Conservation (phyloP, 2,329 filamentous ascomycete species). For the Cytospora piceicola region DNA sequence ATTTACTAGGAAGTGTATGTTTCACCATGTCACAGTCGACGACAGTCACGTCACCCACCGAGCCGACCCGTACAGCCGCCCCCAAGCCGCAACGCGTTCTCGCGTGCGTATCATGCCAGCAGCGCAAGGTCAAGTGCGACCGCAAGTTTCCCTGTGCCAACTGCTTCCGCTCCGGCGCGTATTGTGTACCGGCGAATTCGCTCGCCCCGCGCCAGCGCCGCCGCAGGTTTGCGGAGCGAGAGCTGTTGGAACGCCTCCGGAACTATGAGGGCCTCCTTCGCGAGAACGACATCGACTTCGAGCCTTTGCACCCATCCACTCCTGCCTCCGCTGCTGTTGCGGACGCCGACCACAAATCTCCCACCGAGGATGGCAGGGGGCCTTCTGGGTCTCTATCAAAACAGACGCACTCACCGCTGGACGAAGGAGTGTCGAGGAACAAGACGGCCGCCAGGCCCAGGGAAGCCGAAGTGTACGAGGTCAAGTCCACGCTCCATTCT, state of each 20-base stretch:
- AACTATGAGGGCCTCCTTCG: constrained; percentile 61
- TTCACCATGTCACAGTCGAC: neutral
- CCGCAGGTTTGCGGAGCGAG: constrained; percentile 58
- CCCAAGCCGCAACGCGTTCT: constrained; percentile 34
- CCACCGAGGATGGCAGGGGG: neutral
- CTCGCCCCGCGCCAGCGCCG: constrained; percentile 44
- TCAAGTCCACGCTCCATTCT: neutral
- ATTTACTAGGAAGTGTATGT: neutral
- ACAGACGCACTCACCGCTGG: neutral
- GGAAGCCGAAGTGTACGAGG: neutral
- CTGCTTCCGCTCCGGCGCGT: constrained; percentile 49
- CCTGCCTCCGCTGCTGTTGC: constrained; percentile 26
- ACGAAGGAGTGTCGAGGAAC: neutral
- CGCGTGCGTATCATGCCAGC: constrained; percentile 64
- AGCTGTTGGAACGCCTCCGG: constrained; percentile 59
- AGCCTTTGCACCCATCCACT: constrained; percentile 43
- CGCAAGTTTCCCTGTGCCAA: constrained; percentile 60
- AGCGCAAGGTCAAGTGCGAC: constrained; percentile 67
- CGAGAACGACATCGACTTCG: constrained; percentile 58
- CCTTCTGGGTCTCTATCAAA: neutral
- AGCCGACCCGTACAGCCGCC: constrained; percentile 18
- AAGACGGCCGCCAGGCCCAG: neutral
- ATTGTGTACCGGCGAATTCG: constrained; percentile 49
- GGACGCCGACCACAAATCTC: neutral
- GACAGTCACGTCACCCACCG: neutral